These are phyloP conservation scores for Sporothrix euskadiensis DNA, from an alignment of 2,329 filamentous ascomycete species.

Conservation along the genomic window DNA sequence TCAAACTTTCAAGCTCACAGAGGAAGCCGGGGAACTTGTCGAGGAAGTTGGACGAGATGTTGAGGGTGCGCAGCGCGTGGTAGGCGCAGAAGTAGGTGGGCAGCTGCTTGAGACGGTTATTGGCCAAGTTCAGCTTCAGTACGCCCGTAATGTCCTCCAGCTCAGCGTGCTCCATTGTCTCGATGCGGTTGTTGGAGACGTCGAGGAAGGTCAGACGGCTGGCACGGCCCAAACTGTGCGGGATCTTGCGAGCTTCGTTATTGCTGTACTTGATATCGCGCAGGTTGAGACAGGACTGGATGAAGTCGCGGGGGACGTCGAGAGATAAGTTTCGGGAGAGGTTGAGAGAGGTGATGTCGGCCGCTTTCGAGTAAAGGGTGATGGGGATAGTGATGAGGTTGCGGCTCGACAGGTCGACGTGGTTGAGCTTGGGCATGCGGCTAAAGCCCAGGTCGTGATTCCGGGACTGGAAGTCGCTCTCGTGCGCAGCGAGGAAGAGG, in stretches of 20 bases:
- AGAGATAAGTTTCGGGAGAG: slow-evolving; percentile 89
- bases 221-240: slow-evolving; percentile 79
- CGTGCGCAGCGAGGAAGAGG: slow-evolving; percentile 86
- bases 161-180: slow-evolving; percentile 82
- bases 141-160: slow-evolving; percentile 73
- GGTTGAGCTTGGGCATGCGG: slow-evolving; percentile 86
- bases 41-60: slow-evolving; percentile 91
- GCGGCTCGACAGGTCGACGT: slow-evolving; percentile 85
- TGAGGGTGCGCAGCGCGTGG: slow-evolving; percentile 75
- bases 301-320: slow-evolving; percentile 93
- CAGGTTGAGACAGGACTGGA: slow-evolving; percentile 86
- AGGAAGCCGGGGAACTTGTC: slow-evolving; percentile 82
- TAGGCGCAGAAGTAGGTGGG: slow-evolving; percentile 83
- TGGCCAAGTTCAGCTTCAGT: slow-evolving; percentile 87
- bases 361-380: slow-evolving; percentile 83
- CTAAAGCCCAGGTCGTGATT: slow-evolving; percentile 78
- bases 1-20: slow-evolving; percentile 76
- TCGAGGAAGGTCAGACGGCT: slow-evolving; percentile 83
- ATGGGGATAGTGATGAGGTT: slow-evolving; percentile 96
- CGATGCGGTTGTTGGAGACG: slow-evolving; percentile 89
- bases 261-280: slow-evolving; percentile 95
- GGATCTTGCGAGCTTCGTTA: slow-evolving; percentile 86
- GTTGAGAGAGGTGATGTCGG: slow-evolving; percentile 92
- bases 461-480: slow-evolving; percentile 74
- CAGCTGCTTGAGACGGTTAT: slow-evolving; percentile 80